These are phyloP conservation scores for Pichia pseudocactophila DNA, from an alignment of 805 yeast species.

Conservation along the genomic window DNA sequence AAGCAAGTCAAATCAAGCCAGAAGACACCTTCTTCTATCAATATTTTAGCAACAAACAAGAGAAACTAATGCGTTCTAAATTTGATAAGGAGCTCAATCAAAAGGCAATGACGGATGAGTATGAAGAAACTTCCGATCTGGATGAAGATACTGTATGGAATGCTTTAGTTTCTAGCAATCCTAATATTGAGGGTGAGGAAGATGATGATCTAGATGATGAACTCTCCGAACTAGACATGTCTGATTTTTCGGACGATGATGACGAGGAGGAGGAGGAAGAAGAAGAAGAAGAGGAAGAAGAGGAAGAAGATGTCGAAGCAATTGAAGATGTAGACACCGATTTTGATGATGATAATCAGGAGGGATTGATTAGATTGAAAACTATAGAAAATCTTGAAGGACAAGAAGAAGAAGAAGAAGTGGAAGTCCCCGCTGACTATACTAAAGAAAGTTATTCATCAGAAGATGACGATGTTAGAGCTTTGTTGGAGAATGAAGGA, in stretches of 20 bases:
- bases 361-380: constrained; percentile 21
- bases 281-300: constrained; percentile 13
- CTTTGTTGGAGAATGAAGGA: constrained; percentile 16
- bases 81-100: constrained; percentile 37
- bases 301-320: constrained; percentile 28
- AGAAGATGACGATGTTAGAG: constrained; percentile 21
- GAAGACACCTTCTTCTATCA: constrained; percentile 85
- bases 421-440: constrained; percentile 9
- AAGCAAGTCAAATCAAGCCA: constrained; percentile 60
- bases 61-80: constrained; percentile 27
- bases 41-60: constrained; percentile 62
- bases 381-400: constrained; percentile 25
- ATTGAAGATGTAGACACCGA: no score
- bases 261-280: constrained; percentile 29
- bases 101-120: constrained; percentile 35
- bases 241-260: constrained; percentile 28
- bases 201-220: constrained; percentile 27
- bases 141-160: constrained; percentile 52
- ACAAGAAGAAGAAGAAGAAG: constrained; percentile 19
- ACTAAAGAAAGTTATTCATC: constrained; percentile 2
- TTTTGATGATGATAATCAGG: no score
- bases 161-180: constrained; percentile 49
- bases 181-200: constrained; percentile 46
- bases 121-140: constrained; percentile 35
- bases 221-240: constrained; percentile 32